Evolutionary conservation across 2,329 filamentous ascomycete genomes (phyloP).

Genomic region (Calonectria ilicicola): DNA sequence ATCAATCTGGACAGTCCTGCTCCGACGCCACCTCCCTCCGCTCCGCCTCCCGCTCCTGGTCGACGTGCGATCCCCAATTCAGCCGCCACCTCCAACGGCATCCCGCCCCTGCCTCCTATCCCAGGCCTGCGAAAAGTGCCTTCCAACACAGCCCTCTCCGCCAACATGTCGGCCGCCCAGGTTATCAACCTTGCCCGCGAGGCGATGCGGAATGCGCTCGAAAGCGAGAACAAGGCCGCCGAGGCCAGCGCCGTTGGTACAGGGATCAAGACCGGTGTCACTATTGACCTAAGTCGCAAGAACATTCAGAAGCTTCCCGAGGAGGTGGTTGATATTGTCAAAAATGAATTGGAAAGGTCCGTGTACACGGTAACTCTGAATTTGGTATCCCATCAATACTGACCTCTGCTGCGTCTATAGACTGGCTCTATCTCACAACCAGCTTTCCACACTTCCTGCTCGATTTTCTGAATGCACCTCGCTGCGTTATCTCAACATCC

Average conservation of each 20-base stretch:
- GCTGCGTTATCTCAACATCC: conserved; percentile 83
- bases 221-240: conserved; percentile 74
- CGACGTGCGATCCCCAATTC: conserved; percentile 55
- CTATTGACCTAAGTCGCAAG: conserved; percentile 82
- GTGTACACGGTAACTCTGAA: conserved; percentile 36
- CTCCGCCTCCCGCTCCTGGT: conserved; percentile 37
- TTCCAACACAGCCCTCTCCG: conserved; percentile 60
- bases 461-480: conserved; percentile 82
- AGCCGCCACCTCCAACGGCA: conserved; percentile 54
- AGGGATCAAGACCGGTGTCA: conserved; percentile 77
- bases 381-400: conserved; percentile 14
- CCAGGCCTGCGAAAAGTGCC: conserved; percentile 60
- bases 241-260: conserved; percentile 70
- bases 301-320: conserved; percentile 78
- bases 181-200: conserved; percentile 75
- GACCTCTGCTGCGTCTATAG: conserved; percentile 55
- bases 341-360: conserved; percentile 79
- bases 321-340: conserved; percentile 81
- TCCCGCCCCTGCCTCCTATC: conserved; percentile 59
- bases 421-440: conserved; percentile 85
- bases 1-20: conserved; percentile 53
- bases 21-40: conserved; percentile 41
- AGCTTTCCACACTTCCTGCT: conserved; percentile 74
- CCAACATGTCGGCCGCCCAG: conserved; percentile 69
- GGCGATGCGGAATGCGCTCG: conserved; percentile 74